Percentiles rank a stretch among this genome's conserved stretches.
phyloP scores from a whole-genome alignment of 2,329 filamentous ascomycete species.

The Eurotiales sp. region DNA sequence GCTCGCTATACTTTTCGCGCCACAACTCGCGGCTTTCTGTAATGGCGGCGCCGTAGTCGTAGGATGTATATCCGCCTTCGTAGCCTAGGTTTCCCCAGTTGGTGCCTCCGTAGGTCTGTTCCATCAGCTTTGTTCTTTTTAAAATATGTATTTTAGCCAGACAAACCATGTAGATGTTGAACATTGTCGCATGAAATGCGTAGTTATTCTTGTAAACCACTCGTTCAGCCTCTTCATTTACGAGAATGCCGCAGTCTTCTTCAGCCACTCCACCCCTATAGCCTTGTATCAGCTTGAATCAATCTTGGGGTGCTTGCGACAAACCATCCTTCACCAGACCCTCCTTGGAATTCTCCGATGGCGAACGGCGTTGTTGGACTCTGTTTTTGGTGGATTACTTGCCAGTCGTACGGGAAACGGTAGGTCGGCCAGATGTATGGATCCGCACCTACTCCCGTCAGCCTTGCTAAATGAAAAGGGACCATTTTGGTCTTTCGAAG shows the following conservation, averaged over 20 bases:
- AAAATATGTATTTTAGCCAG: too few species aligned
- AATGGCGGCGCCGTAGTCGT: slow-evolving; percentile 62
- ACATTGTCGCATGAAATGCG: neutral
- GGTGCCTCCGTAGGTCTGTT: slow-evolving; percentile 57
- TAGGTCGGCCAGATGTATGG: slow-evolving; percentile 22
- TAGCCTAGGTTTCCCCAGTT: slow-evolving; percentile 74
- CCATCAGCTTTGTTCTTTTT: neutral
- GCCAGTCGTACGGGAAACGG: slow-evolving; percentile 21
- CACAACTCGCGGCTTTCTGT: slow-evolving; percentile 64
- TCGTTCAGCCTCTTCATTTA: neutral
- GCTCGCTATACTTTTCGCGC: slow-evolving; percentile 73
- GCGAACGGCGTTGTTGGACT: slow-evolving; percentile 23
- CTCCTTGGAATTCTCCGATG: slow-evolving; percentile 25
- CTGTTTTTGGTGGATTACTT: slow-evolving; percentile 19
- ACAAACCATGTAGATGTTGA: slow-evolving; percentile 4
- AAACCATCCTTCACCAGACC: slow-evolving; percentile 19
- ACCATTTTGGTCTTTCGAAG: neutral
- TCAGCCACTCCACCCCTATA: slow-evolving; percentile 6
- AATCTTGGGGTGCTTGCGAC: neutral
- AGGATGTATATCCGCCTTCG: slow-evolving; percentile 59
- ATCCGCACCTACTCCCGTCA: neutral
- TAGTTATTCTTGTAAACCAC: slow-evolving; percentile 1
- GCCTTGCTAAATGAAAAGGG: neutral
- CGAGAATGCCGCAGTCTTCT: neutral
- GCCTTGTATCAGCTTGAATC: slow-evolving; percentile 1